These are phyloP conservation scores for Pseudonitzschia delicatissima DNA, from an alignment of 108 stramenopile species.

Conservation along the genomic window DNA sequence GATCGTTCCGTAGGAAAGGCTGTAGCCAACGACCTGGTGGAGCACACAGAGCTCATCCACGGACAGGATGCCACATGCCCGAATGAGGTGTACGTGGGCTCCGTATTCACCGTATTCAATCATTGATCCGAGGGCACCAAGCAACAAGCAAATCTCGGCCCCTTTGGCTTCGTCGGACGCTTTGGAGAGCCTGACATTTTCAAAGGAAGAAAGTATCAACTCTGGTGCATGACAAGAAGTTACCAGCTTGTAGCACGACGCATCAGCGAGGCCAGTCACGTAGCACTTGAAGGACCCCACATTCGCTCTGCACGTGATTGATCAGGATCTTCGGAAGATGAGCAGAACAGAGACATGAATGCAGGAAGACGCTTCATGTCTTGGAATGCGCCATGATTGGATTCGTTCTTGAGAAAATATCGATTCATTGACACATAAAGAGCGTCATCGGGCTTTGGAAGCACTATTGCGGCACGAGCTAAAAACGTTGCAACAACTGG, in stretches of 20 bases:
- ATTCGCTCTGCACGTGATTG: slow-evolving; percentile 59
- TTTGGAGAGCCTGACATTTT: slow-evolving; percentile 20
- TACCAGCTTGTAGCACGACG: slow-evolving; percentile 57
- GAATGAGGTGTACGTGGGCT: slow-evolving; percentile 27
- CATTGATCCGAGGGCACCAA: slow-evolving; percentile 29
- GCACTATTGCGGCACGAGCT: slow-evolving; percentile 59
- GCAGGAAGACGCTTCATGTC: slow-evolving; percentile 71
- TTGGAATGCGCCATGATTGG: slow-evolving; percentile 76
- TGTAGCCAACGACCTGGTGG: slow-evolving; percentile 7
- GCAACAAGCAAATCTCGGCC: slow-evolving; percentile 31
- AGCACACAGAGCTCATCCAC: slow-evolving; percentile 30
- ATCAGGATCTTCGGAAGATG: slow-evolving; percentile 43
- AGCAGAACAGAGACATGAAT: slow-evolving; percentile 83
- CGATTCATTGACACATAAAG: slow-evolving; percentile 73
- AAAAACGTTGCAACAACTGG: slow-evolving; percentile 66
- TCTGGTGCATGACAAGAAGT: slow-evolving; percentile 73
- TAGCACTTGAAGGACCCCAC: slow-evolving; percentile 67
- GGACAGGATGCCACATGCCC: slow-evolving; percentile 37
- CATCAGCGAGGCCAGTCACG: slow-evolving; percentile 63
- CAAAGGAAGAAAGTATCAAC: slow-evolving; percentile 66
- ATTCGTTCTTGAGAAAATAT: slow-evolving; percentile 65
- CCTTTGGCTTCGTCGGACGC: slow-evolving; percentile 23
- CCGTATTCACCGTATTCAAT: slow-evolving; percentile 27
- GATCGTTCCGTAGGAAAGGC: slow-evolving; percentile 12
- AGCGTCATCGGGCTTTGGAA: slow-evolving; percentile 63